Conservation (phyloP, 441 rosid species). For the Syzygium malaccense region DNA sequence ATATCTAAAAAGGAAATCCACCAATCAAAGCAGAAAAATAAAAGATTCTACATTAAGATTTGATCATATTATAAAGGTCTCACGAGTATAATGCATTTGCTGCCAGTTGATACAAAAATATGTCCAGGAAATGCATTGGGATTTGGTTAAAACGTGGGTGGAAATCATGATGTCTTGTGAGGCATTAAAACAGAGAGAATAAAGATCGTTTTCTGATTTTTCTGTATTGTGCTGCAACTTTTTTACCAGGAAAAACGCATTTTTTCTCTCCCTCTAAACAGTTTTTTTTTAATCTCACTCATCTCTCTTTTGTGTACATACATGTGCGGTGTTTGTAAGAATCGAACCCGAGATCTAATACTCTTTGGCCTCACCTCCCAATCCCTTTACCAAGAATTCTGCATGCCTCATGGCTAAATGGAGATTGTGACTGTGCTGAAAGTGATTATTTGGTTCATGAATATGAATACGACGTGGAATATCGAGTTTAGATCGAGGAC, state of each 20-base stretch:
- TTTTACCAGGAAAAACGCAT: not conserved
- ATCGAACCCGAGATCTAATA: too few relatives aligned
- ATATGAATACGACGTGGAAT: not conserved
- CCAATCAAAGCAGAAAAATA: not conserved
- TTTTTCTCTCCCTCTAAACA: not conserved
- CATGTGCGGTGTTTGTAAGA: too few relatives aligned
- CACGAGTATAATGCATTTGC: not conserved
- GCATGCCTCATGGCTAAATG: too few relatives aligned
- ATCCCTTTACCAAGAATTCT: too few relatives aligned
- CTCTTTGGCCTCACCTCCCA: too few relatives aligned
- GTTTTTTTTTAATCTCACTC: too few relatives aligned
- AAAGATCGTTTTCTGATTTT: not conserved
- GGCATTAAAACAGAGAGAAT: not conserved
- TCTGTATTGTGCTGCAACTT: not conserved
- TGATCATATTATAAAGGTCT: not conserved
- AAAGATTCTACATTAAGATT: not conserved
- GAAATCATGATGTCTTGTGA: not conserved
- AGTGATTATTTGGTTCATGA: not conserved
- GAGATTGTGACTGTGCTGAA: not conserved
- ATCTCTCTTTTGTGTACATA: too few relatives aligned
- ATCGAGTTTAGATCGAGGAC: not conserved
- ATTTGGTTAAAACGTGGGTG: not conserved
- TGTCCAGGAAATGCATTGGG: not conserved
- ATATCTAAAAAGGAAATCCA: not conserved
- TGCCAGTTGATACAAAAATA: not conserved